Evolutionary conservation across 2,329 filamentous ascomycete genomes (phyloP), one percentile per base, ranked within the genome.

Genomic region (Xylaria sp.): DNA sequence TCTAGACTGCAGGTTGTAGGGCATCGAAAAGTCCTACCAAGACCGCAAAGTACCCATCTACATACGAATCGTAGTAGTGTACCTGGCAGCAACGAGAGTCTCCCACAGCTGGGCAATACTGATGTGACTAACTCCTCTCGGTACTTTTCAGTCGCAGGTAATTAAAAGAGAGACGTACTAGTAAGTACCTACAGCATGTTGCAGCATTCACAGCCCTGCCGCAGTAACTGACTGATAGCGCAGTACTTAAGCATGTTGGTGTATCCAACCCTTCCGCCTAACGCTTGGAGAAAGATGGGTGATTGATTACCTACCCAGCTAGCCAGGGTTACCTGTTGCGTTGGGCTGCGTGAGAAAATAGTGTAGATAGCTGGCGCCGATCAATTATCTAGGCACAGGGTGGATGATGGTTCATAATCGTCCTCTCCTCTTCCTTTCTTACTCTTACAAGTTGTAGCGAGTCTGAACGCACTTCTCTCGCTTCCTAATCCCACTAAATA

Each of bases 21-120:
- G 57, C 37, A 48, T 56, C 56, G 59, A 66, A 66, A 70, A 37
- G 66, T 70, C 69, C 68, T 70, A 70, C 65, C 56, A 68, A 63
- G 57, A 63, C 63, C 44, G 20, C 28, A 28, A 34, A 44, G 51
- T 59, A 18, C 10, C 2, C 34, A 20, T n/a, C 25, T 32, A 25
- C 23, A 25, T 25, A 25, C 23, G 23, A 25, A 46, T 34, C 41
- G 13, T 44, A 13, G 13, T 44, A 13, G 32, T 54, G 25, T 61
- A 15, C 32, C 34, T 62, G 48, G 15, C 32, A 58, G 37, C n/a
- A 39, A 39, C 37, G 10, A 32, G 34, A 25, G 32, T 2, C 23
- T 46, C 15, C 15, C 6, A 18, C 41, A n/a, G 18, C 41, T 41
- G 39, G 39, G 12, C 39, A 6, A 28, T 28, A 44, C 20, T 50